Evolutionary conservation across 2,329 filamentous ascomycete species (phyloP), one percentile per base, ranked within the genome.

Genomic region (Cladosporium oxysporum): DNA sequence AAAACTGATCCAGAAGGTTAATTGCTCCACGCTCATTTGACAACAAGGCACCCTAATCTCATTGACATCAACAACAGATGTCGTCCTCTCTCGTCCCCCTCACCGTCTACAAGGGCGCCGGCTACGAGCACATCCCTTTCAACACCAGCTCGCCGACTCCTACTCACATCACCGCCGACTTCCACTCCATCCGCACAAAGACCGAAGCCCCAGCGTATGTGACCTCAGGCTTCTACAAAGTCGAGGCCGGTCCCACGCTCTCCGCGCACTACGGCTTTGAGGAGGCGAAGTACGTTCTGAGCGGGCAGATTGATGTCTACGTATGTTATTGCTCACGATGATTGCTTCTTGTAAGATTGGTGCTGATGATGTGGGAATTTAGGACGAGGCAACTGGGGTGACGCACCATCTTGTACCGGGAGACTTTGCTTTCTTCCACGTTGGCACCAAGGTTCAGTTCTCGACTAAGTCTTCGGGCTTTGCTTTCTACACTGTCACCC

Each of bases 381-480:
- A 63, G 61, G 69, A 71, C 10, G 69, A 69, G 16, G 69, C 68
- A 3, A 71, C 69, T 11, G 69, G 69, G 12, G 52, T 69, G 18
- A 69, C 68, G 5, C 69, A 71, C 41, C 69, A 69, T 29, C 35
- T 71, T 16, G 69, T 71, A 2, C 52, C 66, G 5, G 69, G 68
- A 31, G 69, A 71, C 33, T 71, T 68, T 50, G 69, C 69, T 26
- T 71, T 71, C 69, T 71, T 71, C 58, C 67, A 68, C 29, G 64
- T 71, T 33, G 68, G 67, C 11, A 62, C 58, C 12, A 71, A 69
- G 50, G 69, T 70, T 12, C 47, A 67, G 64, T 71, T 71, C 52
- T 71, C 69, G 23, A 71, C 66, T 21, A 68, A 68, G 64, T 65
- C 60, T 31, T 63, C 62, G 18, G 69, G 69, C 12, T 64, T 68